A percentile compares a stretch with the other conserved stretches of the same genome.
These are phyloP conservation scores for Trichophyton mentagrophytes DNA, from an alignment of 2,329 filamentous ascomycete species.

Conservation along the genomic window DNA sequence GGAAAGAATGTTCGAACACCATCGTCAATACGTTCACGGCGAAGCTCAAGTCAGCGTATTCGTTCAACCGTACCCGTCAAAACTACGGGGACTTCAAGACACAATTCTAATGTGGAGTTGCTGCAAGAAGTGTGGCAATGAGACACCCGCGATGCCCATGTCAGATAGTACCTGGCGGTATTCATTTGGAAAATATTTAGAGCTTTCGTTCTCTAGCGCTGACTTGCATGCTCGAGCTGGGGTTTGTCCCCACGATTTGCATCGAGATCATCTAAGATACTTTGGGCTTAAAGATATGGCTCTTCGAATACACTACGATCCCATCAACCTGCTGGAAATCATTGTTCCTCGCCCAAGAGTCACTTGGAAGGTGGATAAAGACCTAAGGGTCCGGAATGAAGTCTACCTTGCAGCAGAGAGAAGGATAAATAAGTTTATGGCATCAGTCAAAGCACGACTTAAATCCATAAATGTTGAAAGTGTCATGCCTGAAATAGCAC, in stretches of 20 bases:
- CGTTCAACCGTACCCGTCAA: constrained; percentile 60
- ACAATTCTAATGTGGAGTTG: constrained; percentile 96
- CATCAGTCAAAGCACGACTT: constrained; percentile 69
- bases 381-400: constrained; percentile 84
- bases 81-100: constrained; percentile 52
- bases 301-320: constrained; percentile 81
- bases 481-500: constrained; percentile 73
- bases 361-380: constrained; percentile 96
- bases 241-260: constrained; percentile 80
- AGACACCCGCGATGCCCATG: constrained; percentile 82
- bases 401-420: constrained; percentile 71
- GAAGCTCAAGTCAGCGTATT: constrained; percentile 87
- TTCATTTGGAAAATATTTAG: constrained; percentile 96
- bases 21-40: constrained; percentile 93
- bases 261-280: constrained; percentile 81
- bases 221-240: constrained; percentile 62
- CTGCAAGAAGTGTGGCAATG: constrained; percentile 81
- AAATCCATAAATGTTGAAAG: constrained; percentile 85
- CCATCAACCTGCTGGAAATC: constrained; percentile 85
- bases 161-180: constrained; percentile 94
- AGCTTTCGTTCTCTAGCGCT: constrained; percentile 89
- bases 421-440: constrained; percentile 73
- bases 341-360: constrained; percentile 80
- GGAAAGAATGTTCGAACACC: constrained; percentile 78
- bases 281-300: constrained; percentile 81